Evolutionary conservation across 2,329 filamentous ascomycete species (phyloP), one percentile per base, ranked within the genome.

Genomic region (Talaromyces islandicus): DNA sequence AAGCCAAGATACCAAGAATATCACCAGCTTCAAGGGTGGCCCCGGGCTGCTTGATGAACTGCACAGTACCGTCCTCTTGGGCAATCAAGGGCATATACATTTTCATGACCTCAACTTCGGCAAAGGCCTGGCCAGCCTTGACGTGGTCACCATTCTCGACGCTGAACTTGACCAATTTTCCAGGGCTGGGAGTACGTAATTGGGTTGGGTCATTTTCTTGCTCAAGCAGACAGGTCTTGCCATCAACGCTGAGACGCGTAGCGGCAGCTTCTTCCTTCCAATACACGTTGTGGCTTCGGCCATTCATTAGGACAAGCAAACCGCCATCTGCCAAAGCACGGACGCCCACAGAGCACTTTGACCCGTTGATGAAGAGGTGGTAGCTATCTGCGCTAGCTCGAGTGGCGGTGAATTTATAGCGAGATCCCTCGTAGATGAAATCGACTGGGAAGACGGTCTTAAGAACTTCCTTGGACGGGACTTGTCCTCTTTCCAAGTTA

Each of bases 71-170:
- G 69, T 96, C 94, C 76, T 99, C 94, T 73, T 92, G 89, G 2
- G 94, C 90, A 63, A 99, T 85, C 59, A 99, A 83, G 70, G 94
- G 94, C 94, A 99, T 99, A 84, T 97, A 97, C 94, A 99, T 99
- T 85, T 99, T 99, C 94, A 99, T 99, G 78, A 99, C 94, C 79
- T 99, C 94, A 46, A 99, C 93, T 77, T 99, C 94, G 59, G 94
- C 94, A 71, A 92, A 99, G 35, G 93, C 83, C 76, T 97, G 90
- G 60, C 93, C 93, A 68, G 95, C 91, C 76, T 86, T 88, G 76
- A 99, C 87, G 74, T 99, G 94, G 67, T 92, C 85, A 63, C 94
- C 94, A 70, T 96, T 97, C 76, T 97, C 94, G 2, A 99, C 90
- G 1, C 91, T 90, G 78, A 94, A 99, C 80, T 96, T 97, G 80